These are phyloP conservation scores for Trypanosoma grayi DNA, from an alignment of 208 protist species.

Conservation along the genomic window DNA sequence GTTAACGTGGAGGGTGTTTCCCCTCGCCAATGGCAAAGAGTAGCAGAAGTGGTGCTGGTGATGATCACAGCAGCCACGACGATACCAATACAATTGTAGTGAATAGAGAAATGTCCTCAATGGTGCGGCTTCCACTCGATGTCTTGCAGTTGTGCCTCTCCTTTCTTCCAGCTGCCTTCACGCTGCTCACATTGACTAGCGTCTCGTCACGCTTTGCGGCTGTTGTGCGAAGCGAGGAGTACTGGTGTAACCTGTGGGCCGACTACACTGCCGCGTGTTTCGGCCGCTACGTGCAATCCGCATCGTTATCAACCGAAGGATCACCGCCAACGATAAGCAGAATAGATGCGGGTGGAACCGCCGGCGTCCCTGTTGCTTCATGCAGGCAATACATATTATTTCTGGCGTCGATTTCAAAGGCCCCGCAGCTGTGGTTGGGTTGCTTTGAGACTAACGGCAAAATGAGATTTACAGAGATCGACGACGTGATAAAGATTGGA, in stretches of 20 bases:
- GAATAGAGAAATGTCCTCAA: not conserved
- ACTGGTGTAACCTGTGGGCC: slow-evolving; percentile 22
- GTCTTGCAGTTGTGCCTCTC: slow-evolving; percentile 15
- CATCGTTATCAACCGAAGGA: not conserved
- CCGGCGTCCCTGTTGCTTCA: no score
- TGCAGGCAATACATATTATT: no score
- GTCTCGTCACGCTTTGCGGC: slow-evolving; percentile 2
- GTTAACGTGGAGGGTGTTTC: no score
- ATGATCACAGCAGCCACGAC: not conserved
- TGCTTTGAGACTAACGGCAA: not conserved
- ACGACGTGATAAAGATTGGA: not conserved
- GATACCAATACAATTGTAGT: not conserved
- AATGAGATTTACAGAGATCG: not conserved
- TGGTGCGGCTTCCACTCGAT: slow-evolving; percentile 10
- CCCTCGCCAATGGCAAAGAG: no score
- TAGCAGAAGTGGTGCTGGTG: no score
- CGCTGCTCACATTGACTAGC: not conserved
- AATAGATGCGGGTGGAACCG: no score
- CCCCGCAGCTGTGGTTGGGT: no score
- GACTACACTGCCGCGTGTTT: not conserved
- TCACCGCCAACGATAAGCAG: no score
- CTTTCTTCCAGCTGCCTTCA: slow-evolving; percentile 17
- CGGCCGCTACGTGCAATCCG: slow-evolving; percentile 1
- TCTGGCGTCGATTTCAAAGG: no score
- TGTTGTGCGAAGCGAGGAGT: slow-evolving; percentile 10